Base-by-base conservation (phyloP, 768 basidiomycete genomes). In the Clathrus columnatus region DNA sequence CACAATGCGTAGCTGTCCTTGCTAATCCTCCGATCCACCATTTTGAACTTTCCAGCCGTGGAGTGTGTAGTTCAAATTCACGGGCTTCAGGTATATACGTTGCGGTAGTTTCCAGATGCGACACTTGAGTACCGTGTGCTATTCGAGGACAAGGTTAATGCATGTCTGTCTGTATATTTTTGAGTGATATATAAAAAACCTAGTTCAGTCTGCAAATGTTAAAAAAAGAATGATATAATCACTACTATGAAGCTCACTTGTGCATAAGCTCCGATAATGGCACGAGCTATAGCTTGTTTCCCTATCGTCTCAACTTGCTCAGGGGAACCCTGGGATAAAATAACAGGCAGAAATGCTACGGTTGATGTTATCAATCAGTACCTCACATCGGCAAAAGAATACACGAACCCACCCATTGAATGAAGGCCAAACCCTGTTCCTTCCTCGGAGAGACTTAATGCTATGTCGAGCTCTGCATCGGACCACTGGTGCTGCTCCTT, bases 11-110 rank as follows among this genome's bases (percentile, higher is more conserved):
- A 0, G 87, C 79, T 0, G 82, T 83, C 68, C 81, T 83, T 0
- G 81, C 87, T 14, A 86, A 69, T 5, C 74, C 83, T 7, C 87
- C 87, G 52, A 86, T 78, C 88, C 87, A 91, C 86, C 87, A 91
- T 64, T 91, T 91, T 59, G 73, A 79, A 58, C 84, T 85, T 1
- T 85, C 85, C 21, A 87, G 61, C 0, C 82, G 82, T 0, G 88
- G 87, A 0, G 85, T 85, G 62, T 90, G 75, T 32, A 91, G 80
- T 42, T 86, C 84, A 60, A 90, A 89, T 63, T 86, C 82, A 51
- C 75, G 66, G 0, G 79, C 77, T 27, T 79, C 76, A 0, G 80
- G 81, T n/a, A 84, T 68, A 67, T 81, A 90, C 0, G 83, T 87
- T 3, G 85, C 85, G 0, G 84, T 89, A 0, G 87, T 90, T 65